Percentiles rank a stretch among this genome's conserved stretches.
Evolutionary conservation across 2,329 filamentous ascomycete species (phyloP).

Genomic region (Microcyclosporella mali): DNA sequence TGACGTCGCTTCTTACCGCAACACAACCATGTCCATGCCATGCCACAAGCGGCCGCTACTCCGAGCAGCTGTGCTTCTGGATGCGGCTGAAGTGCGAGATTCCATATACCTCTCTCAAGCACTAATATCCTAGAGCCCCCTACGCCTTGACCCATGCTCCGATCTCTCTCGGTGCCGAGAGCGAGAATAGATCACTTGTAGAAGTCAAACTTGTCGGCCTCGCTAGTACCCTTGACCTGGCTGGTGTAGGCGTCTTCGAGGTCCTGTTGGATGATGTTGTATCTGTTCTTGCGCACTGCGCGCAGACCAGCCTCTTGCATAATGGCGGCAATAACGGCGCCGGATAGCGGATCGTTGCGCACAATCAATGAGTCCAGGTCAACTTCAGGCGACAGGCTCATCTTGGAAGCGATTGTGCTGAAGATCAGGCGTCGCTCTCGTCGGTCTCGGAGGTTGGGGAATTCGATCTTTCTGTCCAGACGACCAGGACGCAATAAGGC

Average conservation of each 20-base stretch:
- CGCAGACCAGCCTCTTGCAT: conserved; percentile 98
- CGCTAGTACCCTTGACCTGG: conserved; percentile 81
- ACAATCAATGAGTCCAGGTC: conserved; percentile 95
- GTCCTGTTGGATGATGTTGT: conserved; percentile 97
- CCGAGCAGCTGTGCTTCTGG: too few species aligned
- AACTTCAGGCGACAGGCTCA: conserved; percentile 94
- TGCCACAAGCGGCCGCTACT: too few species aligned
- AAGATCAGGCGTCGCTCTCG: conserved; percentile 96
- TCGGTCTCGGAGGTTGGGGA: conserved; percentile 88
- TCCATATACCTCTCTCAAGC: too few species aligned
- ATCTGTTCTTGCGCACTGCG: conserved; percentile 93
- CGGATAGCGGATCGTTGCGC: conserved; percentile 89
- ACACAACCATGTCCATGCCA: too few species aligned
- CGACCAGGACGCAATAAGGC: conserved; percentile 90
- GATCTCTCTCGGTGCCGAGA: neutral
- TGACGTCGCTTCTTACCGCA: too few species aligned
- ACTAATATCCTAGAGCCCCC: neutral
- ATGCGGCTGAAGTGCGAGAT: too few species aligned
- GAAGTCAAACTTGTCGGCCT: conserved; percentile 78
- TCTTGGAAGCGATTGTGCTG: conserved; percentile 91
- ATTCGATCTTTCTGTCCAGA: conserved; percentile 97
- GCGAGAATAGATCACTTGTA: conserved; percentile 57
- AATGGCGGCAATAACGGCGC: conserved; percentile 93
- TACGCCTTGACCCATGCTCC: neutral
- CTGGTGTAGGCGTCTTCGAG: conserved; percentile 94